Evolutionary conservation across 2,329 filamentous ascomycete genomes (phyloP).

Genomic region (Tothia fuscella): DNA sequence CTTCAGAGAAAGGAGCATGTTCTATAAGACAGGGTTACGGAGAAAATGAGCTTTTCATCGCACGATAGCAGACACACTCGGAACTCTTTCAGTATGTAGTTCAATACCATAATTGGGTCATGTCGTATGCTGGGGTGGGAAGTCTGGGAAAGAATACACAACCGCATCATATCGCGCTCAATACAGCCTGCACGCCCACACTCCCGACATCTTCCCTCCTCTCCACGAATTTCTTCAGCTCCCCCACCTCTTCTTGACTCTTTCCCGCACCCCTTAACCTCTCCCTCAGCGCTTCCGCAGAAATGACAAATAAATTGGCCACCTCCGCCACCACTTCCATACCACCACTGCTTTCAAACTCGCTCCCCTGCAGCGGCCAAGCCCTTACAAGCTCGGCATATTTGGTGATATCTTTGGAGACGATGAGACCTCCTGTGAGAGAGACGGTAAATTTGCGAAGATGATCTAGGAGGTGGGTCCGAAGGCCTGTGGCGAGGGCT

Average conservation of each 20-base stretch:
- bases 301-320: conserved; percentile 90
- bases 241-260: conserved; percentile 30
- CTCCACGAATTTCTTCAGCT: conserved; percentile 71
- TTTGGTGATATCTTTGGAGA: conserved; percentile 89
- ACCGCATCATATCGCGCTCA: conserved; percentile 55
- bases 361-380: conserved; percentile 38
- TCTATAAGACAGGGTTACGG: too few species aligned
- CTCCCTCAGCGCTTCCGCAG: conserved; percentile 43
- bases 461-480: conserved; percentile 74
- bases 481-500: conserved; percentile 71
- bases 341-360: conserved; percentile 32
- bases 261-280: conserved; percentile 32
- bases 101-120: too few species aligned
- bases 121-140: too few species aligned
- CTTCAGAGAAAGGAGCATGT: too few species aligned
- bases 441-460: conserved; percentile 92
- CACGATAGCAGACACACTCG: too few species aligned
- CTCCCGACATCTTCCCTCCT: conserved; percentile 73
- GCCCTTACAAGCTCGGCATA: conserved; percentile 77
- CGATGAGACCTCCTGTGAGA: conserved; percentile 84
- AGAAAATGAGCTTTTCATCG: too few species aligned
- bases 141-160: too few species aligned
- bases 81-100: too few species aligned
- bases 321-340: conserved; percentile 88
- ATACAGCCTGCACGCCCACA: conserved; percentile 69